phyloP scores from a whole-genome alignment of 176 grass and related monocot genomes.

The Thalia dealbata region DNA sequence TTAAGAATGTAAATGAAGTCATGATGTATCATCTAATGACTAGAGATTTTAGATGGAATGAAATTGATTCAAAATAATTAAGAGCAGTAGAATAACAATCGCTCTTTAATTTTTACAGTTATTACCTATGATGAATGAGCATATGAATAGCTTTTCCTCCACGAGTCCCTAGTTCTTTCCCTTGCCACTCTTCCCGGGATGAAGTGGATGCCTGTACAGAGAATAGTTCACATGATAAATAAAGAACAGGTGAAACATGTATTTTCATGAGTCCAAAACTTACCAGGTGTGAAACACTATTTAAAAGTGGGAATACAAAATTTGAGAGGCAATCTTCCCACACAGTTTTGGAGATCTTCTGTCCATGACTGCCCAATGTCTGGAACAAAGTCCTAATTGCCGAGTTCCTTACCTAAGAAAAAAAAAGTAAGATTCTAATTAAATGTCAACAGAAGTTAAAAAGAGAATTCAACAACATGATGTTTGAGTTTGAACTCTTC shows the following conservation, averaged over 20 bases:
- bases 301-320: slow-evolving; percentile 95
- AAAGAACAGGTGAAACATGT: slow-evolving; percentile 13
- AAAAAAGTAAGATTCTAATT: neutral
- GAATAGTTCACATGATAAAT: slow-evolving; percentile 20
- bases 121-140: slow-evolving; percentile 97
- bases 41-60: neutral
- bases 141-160: slow-evolving; percentile 98
- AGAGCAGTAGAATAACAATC: too few species aligned
- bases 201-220: slow-evolving; percentile 80
- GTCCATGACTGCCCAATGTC: slow-evolving; percentile 80
- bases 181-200: slow-evolving; percentile 94
- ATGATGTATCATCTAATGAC: neutral
- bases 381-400: slow-evolving; percentile 92
- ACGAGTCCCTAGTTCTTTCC: slow-evolving; percentile 90
- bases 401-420: slow-evolving; percentile 74
- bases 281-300: slow-evolving; percentile 92
- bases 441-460: slow-evolving; percentile 11
- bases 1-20: neutral
- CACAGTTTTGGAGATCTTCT: slow-evolving; percentile 80
- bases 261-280: slow-evolving; percentile 21
- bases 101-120: slow-evolving; percentile 8
- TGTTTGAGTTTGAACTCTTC: neutral
- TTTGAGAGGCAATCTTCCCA: slow-evolving; percentile 94
- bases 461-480: neutral
- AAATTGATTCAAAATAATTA: neutral